These are phyloP conservation scores for Mrakia frigida DNA, from an alignment of 768 basidiomycete species.

Conservation along the genomic window DNA sequence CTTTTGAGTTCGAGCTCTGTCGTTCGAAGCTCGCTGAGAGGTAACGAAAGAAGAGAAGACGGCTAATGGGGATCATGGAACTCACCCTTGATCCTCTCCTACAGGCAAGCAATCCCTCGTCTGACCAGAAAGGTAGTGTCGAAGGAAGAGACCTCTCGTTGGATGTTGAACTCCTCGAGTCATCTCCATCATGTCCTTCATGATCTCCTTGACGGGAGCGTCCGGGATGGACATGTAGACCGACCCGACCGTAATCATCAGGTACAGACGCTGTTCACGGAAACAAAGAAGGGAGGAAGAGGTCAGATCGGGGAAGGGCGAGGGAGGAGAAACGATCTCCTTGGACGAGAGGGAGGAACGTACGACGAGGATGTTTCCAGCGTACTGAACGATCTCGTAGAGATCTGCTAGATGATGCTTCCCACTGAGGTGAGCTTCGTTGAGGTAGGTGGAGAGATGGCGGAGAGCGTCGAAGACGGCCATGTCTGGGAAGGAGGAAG, in stretches of 20 bases:
- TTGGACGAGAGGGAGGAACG: background rate
- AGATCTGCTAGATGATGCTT: slow-evolving; percentile 96
- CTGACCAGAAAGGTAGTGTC: slow-evolving; percentile 95
- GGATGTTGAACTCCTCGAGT: slow-evolving; percentile 94
- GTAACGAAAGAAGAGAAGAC: slow-evolving; percentile 5
- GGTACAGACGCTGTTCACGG: slow-evolving; percentile 52
- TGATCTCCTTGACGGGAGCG: slow-evolving; percentile 96
- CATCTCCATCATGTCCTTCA: slow-evolving; percentile 99
- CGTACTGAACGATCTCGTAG: slow-evolving; percentile 98
- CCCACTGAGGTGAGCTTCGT: slow-evolving; percentile 85
- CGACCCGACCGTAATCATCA: slow-evolving; percentile 99
- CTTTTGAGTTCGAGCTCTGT: background rate
- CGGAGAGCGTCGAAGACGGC: slow-evolving; percentile 95
- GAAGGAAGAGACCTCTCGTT: slow-evolving; percentile 88
- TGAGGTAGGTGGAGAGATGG: slow-evolving; percentile 91
- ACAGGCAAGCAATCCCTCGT: slow-evolving; percentile 92
- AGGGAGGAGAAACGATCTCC: background rate
- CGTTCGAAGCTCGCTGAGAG: background rate
- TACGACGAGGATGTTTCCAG: slow-evolving; percentile 35
- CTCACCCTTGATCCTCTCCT: slow-evolving; percentile 74
- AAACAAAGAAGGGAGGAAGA: background rate
- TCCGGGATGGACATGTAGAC: slow-evolving; percentile 99
- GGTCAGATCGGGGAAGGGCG: slow-evolving; percentile 1
- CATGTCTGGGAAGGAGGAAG: slow-evolving; percentile 64
- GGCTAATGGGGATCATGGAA: background rate